Conservation (phyloP, 176 grass and related monocot genomes). For the Triticum urartu region DNA sequence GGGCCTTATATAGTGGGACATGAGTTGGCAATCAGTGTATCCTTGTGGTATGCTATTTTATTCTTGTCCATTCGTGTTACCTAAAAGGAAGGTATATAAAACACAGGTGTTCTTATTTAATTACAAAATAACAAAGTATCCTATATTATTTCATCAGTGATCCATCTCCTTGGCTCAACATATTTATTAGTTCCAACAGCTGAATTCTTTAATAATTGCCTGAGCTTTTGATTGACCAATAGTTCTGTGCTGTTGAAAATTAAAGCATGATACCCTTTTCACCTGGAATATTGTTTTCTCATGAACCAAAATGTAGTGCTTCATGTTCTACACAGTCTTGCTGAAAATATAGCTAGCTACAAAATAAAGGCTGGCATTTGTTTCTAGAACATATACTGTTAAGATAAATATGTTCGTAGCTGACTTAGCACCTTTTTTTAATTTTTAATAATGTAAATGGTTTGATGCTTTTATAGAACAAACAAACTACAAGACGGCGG, state of each 20-base stretch:
- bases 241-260: neutral
- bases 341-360: slow-evolving; percentile 11
- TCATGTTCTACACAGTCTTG: neutral
- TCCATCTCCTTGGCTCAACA: slow-evolving; percentile 17
- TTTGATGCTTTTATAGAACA: slow-evolving; percentile 55
- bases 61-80: slow-evolving; percentile 15
- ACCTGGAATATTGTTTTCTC: neutral
- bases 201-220: neutral
- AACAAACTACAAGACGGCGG: slow-evolving; percentile 64
- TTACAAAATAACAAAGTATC: slow-evolving; percentile 12
- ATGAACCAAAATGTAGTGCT: neutral
- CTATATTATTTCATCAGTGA: slow-evolving; percentile 12
- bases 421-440: neutral
- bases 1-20: slow-evolving; percentile 8
- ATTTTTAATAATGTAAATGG: neutral
- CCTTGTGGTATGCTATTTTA: slow-evolving; percentile 20
- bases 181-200: slow-evolving; percentile 31
- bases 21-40: slow-evolving; percentile 31
- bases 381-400: neutral
- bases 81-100: slow-evolving; percentile 22
- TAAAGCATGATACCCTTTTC: neutral
- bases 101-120: slow-evolving; percentile 22
- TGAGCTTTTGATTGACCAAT: slow-evolving; percentile 9
- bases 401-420: neutral
- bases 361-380: neutral